Evolutionary conservation across 2,329 filamentous ascomycete species (phyloP), one percentile per base, ranked within the genome.

Genomic region (Xylariaceae sp.): DNA sequence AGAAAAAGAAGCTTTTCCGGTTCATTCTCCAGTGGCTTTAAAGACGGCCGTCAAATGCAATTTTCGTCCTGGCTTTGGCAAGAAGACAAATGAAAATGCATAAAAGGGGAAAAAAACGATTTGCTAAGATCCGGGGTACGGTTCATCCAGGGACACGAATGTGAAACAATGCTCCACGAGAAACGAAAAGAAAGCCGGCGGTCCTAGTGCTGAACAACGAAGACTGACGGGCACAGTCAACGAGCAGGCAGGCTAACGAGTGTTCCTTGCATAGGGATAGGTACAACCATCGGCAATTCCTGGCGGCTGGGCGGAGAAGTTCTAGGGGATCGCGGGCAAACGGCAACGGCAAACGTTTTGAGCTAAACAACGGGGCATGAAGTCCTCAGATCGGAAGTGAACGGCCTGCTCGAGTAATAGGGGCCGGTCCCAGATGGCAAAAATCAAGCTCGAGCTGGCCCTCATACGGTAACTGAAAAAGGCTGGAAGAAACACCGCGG

Each of bases 401-500:
- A 61, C 54, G 61, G 59, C 56, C 61, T 59, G 56, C 51, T 58
- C 55, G 39, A 45, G 44, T 9, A 17, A 13, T 39, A 23, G 18
- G 45, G 4, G 11, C 49, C 4, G 35, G 4, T 55, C 37, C 50
- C 18, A 6, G 42, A 11, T 51, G 4, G 17, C 15, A 54, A 42
- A 42, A 42, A 13, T 30, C 23, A 13, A 37, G 51, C 52, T 56
- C 51, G 34, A 35, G 10, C 10, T 53, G 13, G 50, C 52, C 48
- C 44, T 55, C 51, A 59, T 30, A 47, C 55, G 34, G 58, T 17
- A 35, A 55, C 61, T 63, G 57, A 50, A 53, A 35, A 53, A 64
- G 63, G 63, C 60, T 34, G 30, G 62, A 63, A 58, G 55, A 39
- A 54, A 57, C 54, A 56, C 61, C 64, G 62, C 59, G 62, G 64